Evolutionary conservation across 1,139 yeast species (phyloP), one percentile per base, ranked within the genome.

Genomic region (Yamadazyma siamensis): DNA sequence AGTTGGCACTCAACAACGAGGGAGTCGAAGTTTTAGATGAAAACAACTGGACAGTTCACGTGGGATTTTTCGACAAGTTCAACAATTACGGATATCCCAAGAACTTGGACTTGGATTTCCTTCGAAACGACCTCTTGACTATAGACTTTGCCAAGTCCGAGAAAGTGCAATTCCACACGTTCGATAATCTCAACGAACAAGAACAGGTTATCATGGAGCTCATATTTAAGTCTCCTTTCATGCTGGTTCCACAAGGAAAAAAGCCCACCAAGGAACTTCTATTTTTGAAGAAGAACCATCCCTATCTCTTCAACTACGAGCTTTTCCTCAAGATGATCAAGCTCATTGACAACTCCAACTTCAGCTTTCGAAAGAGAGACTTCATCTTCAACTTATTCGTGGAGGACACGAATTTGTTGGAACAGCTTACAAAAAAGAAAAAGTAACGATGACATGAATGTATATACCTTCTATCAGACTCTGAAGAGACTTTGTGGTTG

Each of bases 1-100:
- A 86, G 46, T 66, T 88, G 12, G 69, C 94, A 0, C 66, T 71
- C 13, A 86, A 95, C 0, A 64, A 64, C 21, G 89, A 86, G 46
- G 97, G 97, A 0, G 69, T 79, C 20, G 96, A 88, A 46, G 76
- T 88, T n/a, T 59, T 89, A 32, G 95, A 86, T 49, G 95, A 87
- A 46, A 61, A 71, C 32, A 78, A 79, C 2, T 89, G 96, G 96
- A 63, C 64, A 16, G 73, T 83, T 13, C 77, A 77, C 15, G 53
- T 74, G 23, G 75, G 78, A 37, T 60, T 66, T 4, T 69, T 70
- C 45, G 70, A 74, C 11, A 55, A 60, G 28, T 36, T 21, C 24
- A 29, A 27, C n/a, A 38, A 36, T 23, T 38, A 34, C 23, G 29
- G 34, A 9, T 38, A 36, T 24, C 42, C 42, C 11, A 29, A 23